Evolutionary conservation across 2,329 filamentous ascomycete species (phyloP), one percentile per base, ranked within the genome.

Genomic region (Colletotrichum incanum): DNA sequence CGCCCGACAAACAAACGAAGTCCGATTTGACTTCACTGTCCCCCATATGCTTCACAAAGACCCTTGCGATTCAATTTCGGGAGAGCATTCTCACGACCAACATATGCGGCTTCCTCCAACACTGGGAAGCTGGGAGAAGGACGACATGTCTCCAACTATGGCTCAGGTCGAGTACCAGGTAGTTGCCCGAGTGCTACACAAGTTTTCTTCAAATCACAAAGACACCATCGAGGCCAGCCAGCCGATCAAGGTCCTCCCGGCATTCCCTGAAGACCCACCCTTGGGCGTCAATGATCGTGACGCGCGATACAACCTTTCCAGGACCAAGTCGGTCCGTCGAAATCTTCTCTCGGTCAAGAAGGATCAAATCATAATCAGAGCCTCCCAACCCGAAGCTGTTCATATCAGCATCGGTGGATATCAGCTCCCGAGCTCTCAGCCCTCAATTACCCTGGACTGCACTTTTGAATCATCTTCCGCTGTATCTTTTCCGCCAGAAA

Each of bases 11-110:
- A 83, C 82, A n/a, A 87, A 89, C 77, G 82, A 76, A 12, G 78
- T 90, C n/a, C 88, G 88, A 11, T 89, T 91, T 80, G 79, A 88
- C 79, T 91, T 90, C 75, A 85, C 90, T 66, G 84, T 91, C 20
- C 89, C 89, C 26, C 82, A 83, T 74, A 84, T 89, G 65, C 85
- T 91, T 70, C 89, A 88, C n/a, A 82, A 89, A 56, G 84, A 84
- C 71, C 87, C 88, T 23, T 91, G 89, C 82, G 86, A 81, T 75
- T 88, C 90, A 79, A 73, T 77, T 23, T 82, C 84, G 67, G 79
- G 81, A 41, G 80, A 81, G 14, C 81, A 80, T 54, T 81, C 90
- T n/a, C 83, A 83, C 64, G 86, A 87, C 45, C 82, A 86, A 58
- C 89, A 90, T 79, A 79, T 88, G 45, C 82, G 84, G 16, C 81